Base-by-base conservation (phyloP, 805 yeast species). In the Hanseniaspora vineae region DNA sequence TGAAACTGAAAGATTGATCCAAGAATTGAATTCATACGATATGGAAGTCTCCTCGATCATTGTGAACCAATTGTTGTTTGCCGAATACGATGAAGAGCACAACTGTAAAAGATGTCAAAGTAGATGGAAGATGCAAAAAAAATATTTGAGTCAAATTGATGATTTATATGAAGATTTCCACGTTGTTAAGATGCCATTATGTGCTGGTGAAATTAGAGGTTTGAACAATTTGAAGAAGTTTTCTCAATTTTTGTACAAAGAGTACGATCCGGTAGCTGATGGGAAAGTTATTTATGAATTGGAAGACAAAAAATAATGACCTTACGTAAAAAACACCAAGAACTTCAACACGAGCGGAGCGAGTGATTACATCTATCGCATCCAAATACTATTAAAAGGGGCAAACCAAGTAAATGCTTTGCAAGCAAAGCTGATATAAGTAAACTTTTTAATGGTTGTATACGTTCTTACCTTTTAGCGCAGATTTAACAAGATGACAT, bases 141-240 rank as follows among this genome's bases (percentile, higher is more conserved):
- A 92, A 68, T 92, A 92, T 63, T 72, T 89, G 58, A 94, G 84
- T 61, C 97, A 92, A 71, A 90, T 92, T 81, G 85, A 77, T 58
- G 99, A 92, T 65, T 73, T 92, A 50, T 92, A 92, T 61, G 98
- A 92, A 67, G 98, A 92, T 66, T 92, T 90, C 73, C 97, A 94
- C 62, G 73, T 92, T 57, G 92, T 92, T 33, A 88, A 87, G 69
- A 84, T 92, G 80, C 99, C 99, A 2, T 77, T 90, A 62, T 78
- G 92, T 55, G 96, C 96, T 44, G 78, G 84, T 54, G 99, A 92
- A 69, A 92, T 92, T 49, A 80, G 99, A 66, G 99, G 99, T 33
- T 72, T 85, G 52, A 84, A 82, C 48, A 86, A 88, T 60, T 74
- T 92, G 65, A 81, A 77, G 63, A 77, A 80, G 63, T 92, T 92